Conservation (phyloP, 2,329 filamentous ascomycete genomes). For the Alternaria sp. region DNA sequence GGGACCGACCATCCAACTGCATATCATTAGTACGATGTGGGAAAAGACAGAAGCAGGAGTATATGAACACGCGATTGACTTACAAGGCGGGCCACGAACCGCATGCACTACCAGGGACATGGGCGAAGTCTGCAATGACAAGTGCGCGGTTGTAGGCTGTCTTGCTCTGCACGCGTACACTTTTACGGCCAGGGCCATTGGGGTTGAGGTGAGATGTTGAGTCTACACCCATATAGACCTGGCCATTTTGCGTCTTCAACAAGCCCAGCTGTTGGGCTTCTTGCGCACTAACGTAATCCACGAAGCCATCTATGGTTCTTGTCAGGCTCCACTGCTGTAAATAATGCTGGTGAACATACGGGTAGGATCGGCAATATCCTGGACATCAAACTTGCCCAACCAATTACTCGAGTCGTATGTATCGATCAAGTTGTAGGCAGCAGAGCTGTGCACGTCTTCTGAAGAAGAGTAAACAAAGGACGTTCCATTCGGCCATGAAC, state of each 20-base stretch:
- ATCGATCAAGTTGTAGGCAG: slow-evolving; percentile 45
- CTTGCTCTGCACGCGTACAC: slow-evolving; percentile 51
- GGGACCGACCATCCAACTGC: slow-evolving; percentile 51
- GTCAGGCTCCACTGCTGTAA: neutral
- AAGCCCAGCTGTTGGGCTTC: slow-evolving; percentile 47
- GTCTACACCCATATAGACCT: slow-evolving; percentile 54
- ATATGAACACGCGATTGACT: slow-evolving; percentile 1
- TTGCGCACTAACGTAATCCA: slow-evolving; percentile 48
- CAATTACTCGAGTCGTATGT: slow-evolving; percentile 52
- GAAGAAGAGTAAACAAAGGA: slow-evolving; percentile 23
- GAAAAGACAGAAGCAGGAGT: neutral
- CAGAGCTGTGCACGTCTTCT: slow-evolving; percentile 19
- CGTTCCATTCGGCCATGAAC: slow-evolving; percentile 34
- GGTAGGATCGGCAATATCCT: slow-evolving; percentile 49
- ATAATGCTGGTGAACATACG: slow-evolving; percentile 29
- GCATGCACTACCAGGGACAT: slow-evolving; percentile 51
- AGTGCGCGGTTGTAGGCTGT: slow-evolving; percentile 49
- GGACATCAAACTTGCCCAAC: slow-evolving; percentile 50
- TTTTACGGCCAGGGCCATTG: slow-evolving; percentile 48
- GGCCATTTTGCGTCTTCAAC: slow-evolving; percentile 42
- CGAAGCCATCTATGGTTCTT: slow-evolving; percentile 44
- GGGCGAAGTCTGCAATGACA: slow-evolving; percentile 53
- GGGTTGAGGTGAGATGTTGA: slow-evolving; percentile 40
- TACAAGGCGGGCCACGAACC: slow-evolving; percentile 54
- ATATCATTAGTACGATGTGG: slow-evolving; percentile 14